Conservation (phyloP, 2,329 filamentous ascomycete genomes). For the Stagonosporopsis vannaccii region DNA sequence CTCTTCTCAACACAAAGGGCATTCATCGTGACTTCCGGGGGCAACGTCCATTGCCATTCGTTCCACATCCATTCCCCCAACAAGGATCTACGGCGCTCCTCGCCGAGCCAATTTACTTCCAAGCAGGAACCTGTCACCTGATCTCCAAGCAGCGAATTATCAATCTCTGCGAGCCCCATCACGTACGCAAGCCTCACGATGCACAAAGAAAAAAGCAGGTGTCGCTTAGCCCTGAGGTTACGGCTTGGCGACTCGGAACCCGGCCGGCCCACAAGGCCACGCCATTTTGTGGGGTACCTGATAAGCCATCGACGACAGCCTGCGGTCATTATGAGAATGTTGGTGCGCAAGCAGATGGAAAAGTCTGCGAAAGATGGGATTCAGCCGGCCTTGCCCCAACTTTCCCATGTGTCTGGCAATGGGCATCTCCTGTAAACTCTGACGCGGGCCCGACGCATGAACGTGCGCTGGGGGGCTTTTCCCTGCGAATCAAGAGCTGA, state of each 20-base stretch:
- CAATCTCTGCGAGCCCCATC: background rate
- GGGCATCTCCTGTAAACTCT: too few species aligned
- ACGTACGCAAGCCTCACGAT: background rate
- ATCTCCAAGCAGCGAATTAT: background rate
- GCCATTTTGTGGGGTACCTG: background rate
- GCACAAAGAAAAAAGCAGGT: slow-evolving; percentile 6
- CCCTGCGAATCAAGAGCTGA: too few species aligned
- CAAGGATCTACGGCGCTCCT: too few species aligned
- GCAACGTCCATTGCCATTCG: background rate
- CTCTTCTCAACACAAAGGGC: slow-evolving; percentile 1
- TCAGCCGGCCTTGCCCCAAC: too few species aligned
- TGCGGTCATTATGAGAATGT: slow-evolving; percentile 8
- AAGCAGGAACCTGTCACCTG: slow-evolving; percentile 2
- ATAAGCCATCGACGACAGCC: slow-evolving; percentile 11
- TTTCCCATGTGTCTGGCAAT: too few species aligned
- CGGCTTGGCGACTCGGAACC: background rate
- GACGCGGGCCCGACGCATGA: too few species aligned
- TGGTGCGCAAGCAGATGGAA: background rate
- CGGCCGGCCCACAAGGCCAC: background rate
- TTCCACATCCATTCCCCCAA: background rate
- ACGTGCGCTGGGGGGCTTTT: too few species aligned
- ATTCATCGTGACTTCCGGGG: slow-evolving; percentile 8
- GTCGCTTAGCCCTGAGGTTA: background rate
- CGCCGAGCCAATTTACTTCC: background rate
- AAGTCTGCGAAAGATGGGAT: background rate